Evolutionary conservation across 306 rosid genomes (phyloP).

Genomic region (Trifolium dubium): DNA sequence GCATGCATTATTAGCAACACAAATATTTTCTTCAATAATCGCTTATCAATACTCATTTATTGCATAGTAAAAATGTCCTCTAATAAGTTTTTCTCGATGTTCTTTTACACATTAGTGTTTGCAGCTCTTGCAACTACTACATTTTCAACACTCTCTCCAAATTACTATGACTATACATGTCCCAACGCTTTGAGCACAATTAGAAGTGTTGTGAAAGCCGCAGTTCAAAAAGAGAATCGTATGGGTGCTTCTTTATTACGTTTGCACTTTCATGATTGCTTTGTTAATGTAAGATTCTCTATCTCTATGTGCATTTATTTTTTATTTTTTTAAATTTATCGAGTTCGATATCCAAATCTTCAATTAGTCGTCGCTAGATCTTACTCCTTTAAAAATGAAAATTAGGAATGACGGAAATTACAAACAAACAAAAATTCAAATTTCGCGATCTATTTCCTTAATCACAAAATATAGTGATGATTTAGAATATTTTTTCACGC

Average conservation of each 20-base stretch:
- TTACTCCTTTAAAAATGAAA: too few species aligned
- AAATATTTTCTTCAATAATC: background rate
- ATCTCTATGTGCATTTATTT: too few species aligned
- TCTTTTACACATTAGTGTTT: conserved; percentile 17
- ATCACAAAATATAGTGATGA: too few species aligned
- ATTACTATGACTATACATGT: conserved; percentile 46
- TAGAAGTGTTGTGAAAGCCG: conserved; percentile 32
- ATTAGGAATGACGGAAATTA: too few species aligned
- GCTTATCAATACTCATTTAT: background rate
- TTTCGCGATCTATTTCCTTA: too few species aligned
- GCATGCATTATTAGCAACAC: background rate
- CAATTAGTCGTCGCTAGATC: too few species aligned
- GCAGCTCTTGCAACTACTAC: conserved; percentile 35
- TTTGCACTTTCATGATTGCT: conserved; percentile 59
- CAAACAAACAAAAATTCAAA: too few species aligned
- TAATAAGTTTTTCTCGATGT: background rate
- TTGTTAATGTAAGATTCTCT: conserved; percentile 46
- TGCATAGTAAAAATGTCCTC: conserved; percentile 31
- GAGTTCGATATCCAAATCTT: too few species aligned
- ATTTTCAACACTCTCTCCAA: conserved; percentile 37
- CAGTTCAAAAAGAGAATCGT: conserved; percentile 44
- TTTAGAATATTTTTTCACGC: too few species aligned
- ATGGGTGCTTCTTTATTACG: conserved; percentile 58
- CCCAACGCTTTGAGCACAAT: conserved; percentile 48
- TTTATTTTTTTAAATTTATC: too few species aligned